Evolutionary conservation across 176 grass and related monocot genomes (phyloP).

Genomic region (Alopecurus myosuroides): DNA sequence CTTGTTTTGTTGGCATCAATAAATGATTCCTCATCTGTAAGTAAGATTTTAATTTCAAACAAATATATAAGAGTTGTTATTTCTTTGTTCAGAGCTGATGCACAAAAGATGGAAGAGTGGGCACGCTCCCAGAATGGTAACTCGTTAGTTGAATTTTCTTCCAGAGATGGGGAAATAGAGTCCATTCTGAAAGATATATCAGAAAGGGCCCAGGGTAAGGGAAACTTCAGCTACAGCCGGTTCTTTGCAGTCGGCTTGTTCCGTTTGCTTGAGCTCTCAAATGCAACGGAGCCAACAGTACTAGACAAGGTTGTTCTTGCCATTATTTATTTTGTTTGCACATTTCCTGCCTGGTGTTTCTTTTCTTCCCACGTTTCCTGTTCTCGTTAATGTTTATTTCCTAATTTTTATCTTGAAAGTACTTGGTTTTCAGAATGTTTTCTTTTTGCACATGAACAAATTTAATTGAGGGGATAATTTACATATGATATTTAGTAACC

Average conservation of each 20-base stretch:
- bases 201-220: conserved; percentile 78
- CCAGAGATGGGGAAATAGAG: conserved; percentile 88
- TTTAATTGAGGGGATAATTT: background rate
- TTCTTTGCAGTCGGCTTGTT: conserved; percentile 97
- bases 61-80: conserved; percentile 25
- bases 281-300: conserved; percentile 88
- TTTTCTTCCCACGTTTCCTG: background rate
- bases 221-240: conserved; percentile 93
- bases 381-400: background rate
- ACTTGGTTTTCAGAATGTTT: background rate
- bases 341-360: background rate
- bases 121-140: conserved; percentile 67
- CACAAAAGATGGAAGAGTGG: conserved; percentile 92
- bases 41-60: background rate
- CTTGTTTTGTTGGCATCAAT: conserved; percentile 20
- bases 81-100: conserved; percentile 43
- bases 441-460: background rate
- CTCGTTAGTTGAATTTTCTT: conserved; percentile 74
- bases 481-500: background rate
- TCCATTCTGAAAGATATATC: conserved; percentile 80
- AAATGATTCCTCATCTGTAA: background rate
- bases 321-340: conserved; percentile 8
- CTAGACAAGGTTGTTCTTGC: conserved; percentile 78
- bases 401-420: background rate
- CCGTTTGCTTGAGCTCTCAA: conserved; percentile 90